These are phyloP conservation scores for Plasmodium sp. DNA, from an alignment of 169 alveolate genomes.

Conservation along the genomic window DNA sequence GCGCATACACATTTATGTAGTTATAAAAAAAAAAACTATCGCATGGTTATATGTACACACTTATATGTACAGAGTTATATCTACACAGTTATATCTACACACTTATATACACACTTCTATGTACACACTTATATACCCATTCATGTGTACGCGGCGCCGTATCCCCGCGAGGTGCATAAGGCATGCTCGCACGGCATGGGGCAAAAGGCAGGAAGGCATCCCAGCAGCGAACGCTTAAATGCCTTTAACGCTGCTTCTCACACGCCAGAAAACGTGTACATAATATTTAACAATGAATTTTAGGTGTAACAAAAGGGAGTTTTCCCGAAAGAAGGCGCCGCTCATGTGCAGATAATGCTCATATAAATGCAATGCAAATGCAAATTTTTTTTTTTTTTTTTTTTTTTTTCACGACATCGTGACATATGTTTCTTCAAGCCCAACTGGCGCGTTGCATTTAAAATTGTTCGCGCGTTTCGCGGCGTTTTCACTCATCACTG, in stretches of 20 bases:
- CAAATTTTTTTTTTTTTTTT: neutral
- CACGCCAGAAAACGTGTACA: neutral
- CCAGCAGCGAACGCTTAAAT: neutral
- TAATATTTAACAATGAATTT: neutral
- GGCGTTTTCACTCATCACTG: neutral
- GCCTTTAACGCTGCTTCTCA: neutral
- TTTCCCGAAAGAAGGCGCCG: neutral
- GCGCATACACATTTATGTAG: neutral
- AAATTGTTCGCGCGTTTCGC: neutral
- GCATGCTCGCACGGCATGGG: neutral
- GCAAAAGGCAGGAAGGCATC: neutral
- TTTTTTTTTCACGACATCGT: slow-evolving; percentile 2
- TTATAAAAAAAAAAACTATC: neutral
- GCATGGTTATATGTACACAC: neutral
- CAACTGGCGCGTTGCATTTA: neutral
- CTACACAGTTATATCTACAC: neutral
- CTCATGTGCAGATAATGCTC: neutral
- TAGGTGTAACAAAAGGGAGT: neutral
- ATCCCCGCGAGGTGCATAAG: neutral
- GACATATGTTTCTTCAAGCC: slow-evolving; percentile 1
- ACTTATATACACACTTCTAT: too few species aligned
- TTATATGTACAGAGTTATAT: too few species aligned
- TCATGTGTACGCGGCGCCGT: neutral
- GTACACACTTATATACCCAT: neutral
- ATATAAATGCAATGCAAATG: neutral